Evolutionary conservation across 768 basidiomycete species (phyloP).

Genomic region (Tylopilus plumbeoviolaceoides): DNA sequence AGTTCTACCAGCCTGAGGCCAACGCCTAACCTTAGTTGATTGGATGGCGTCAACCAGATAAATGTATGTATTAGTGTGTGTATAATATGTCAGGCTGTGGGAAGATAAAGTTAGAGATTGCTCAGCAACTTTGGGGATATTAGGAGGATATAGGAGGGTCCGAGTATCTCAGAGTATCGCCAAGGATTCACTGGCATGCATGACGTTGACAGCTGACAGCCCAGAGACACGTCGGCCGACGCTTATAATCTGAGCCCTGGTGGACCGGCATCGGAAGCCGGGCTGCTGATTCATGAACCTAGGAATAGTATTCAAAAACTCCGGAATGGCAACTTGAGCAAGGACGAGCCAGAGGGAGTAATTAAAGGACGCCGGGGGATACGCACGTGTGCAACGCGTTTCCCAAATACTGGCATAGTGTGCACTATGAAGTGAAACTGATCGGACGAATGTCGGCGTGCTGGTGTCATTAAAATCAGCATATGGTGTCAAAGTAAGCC

Average conservation of each 20-base stretch:
- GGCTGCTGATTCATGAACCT: not conserved
- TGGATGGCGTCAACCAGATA: not conserved
- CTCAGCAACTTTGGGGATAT: too few relatives aligned
- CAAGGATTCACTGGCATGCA: not conserved
- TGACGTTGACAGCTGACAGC: not conserved
- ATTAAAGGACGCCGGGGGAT: not conserved
- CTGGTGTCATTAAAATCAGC: not conserved
- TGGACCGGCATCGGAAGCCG: not conserved
- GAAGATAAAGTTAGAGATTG: not conserved
- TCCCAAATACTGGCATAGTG: not conserved
- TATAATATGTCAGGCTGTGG: conserved; percentile 1
- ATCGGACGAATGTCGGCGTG: not conserved
- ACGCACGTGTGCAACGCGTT: not conserved
- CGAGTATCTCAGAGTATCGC: not conserved
- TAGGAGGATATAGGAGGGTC: too few relatives aligned
- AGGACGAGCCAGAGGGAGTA: not conserved
- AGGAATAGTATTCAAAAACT: not conserved
- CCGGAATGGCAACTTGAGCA: not conserved
- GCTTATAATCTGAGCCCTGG: not conserved
- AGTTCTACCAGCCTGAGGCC: conserved; percentile 62
- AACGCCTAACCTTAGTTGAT: conserved; percentile 11
- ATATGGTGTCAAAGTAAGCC: not conserved
- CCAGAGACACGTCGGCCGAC: not conserved
- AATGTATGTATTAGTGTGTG: conserved; percentile 2
- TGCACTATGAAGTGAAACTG: not conserved